Percentiles rank a stretch among this genome's conserved stretches.
Evolutionary conservation across 768 basidiomycete species (phyloP).

Genomic region (Phanerodontia chrysosporium): DNA sequence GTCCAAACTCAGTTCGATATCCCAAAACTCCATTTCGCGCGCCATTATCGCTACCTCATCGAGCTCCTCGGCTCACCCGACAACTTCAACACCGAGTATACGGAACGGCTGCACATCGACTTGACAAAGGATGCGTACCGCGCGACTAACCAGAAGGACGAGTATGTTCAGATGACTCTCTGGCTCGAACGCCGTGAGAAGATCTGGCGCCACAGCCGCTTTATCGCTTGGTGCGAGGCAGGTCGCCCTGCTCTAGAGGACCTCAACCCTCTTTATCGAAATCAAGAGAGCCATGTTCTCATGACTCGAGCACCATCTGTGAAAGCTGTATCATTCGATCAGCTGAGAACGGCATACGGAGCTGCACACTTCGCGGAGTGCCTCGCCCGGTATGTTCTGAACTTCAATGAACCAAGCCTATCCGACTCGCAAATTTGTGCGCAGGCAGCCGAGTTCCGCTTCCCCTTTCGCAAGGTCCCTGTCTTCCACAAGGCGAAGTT

Average conservation of each 20-base stretch:
- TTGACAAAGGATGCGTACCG: slow-evolving; percentile 36
- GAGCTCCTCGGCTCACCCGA: slow-evolving; percentile 31
- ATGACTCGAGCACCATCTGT: slow-evolving; percentile 25
- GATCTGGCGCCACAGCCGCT: slow-evolving; percentile 10
- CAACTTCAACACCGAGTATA: slow-evolving; percentile 40
- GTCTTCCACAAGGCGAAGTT: too few species aligned
- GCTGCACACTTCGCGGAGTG: slow-evolving; percentile 25
- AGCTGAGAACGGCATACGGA: slow-evolving; percentile 22
- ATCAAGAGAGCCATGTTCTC: slow-evolving; percentile 6
- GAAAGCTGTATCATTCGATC: slow-evolving; percentile 21
- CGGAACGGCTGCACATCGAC: too few species aligned
- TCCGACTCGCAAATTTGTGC: slow-evolving; percentile 17
- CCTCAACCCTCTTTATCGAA: slow-evolving; percentile 9
- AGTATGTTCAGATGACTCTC: slow-evolving; percentile 34
- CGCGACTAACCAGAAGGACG: slow-evolving; percentile 25
- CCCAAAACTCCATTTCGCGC: slow-evolving; percentile 19
- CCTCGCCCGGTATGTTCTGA: too few species aligned
- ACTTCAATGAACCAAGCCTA: slow-evolving; percentile 21
- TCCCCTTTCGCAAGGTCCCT: too few species aligned
- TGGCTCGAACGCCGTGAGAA: slow-evolving; percentile 33
- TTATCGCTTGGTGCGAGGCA: neutral
- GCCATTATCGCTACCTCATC: slow-evolving; percentile 27
- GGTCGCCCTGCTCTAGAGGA: too few species aligned
- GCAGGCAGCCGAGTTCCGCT: slow-evolving; percentile 14
- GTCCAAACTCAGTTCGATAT: slow-evolving; percentile 17